These are phyloP conservation scores for Linum trigynum DNA, from an alignment of 345 rosid species.

Conservation along the genomic window DNA sequence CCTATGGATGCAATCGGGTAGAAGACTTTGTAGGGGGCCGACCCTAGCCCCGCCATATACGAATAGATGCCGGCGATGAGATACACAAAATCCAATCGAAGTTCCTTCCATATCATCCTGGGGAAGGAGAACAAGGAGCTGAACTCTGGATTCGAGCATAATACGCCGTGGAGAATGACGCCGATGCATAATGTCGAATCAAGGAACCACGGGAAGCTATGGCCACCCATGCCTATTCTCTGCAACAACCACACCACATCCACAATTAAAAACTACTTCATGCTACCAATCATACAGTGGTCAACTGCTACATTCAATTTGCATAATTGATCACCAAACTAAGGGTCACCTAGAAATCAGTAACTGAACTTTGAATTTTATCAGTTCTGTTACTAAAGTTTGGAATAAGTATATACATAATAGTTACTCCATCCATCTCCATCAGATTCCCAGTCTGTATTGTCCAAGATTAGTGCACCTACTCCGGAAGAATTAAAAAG, in stretches of 20 bases:
- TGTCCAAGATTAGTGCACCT: too few relatives aligned
- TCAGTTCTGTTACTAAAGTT: too few relatives aligned
- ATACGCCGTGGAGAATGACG: constrained; percentile 56
- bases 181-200: constrained; percentile 69
- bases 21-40: constrained; percentile 72
- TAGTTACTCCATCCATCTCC: too few relatives aligned
- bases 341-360: too few relatives aligned
- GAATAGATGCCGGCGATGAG: constrained; percentile 59
- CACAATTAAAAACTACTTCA: too few relatives aligned
- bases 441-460: too few relatives aligned
- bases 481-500: too few relatives aligned
- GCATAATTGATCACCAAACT: too few relatives aligned
- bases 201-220: constrained; percentile 67
- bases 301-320: too few relatives aligned
- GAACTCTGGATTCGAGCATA: constrained; percentile 50
- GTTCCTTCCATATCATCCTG: constrained; percentile 27
- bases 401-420: too few relatives aligned
- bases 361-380: too few relatives aligned
- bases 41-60: constrained; percentile 58
- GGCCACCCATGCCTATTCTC: constrained; percentile 77
- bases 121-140: constrained; percentile 35
- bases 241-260: constrained; percentile 24
- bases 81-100: constrained; percentile 45
- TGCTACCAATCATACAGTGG: too few relatives aligned
- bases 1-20: constrained; percentile 72